Conservation (phyloP, 108 stramenopile genomes). For the Discostella pseudostelligera region DNA sequence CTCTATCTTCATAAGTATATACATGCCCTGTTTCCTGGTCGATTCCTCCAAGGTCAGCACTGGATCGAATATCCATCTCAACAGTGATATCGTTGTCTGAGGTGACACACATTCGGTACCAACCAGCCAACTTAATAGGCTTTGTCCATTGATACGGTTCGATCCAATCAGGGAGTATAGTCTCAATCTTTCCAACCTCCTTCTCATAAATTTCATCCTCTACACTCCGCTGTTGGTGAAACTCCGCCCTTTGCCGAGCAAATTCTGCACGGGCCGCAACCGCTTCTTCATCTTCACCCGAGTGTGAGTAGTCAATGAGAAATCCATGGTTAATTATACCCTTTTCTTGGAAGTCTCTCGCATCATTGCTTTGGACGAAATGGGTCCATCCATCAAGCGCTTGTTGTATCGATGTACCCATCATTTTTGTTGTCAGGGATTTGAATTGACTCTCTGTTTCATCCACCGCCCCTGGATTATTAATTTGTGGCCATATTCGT, state of each 20-base stretch:
- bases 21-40: conserved; percentile 62
- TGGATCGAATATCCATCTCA: conserved; percentile 70
- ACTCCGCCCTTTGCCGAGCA: conserved; percentile 6
- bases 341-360: background rate
- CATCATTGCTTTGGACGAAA: background rate
- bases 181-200: background rate
- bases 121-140: conserved; percentile 45
- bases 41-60: conserved; percentile 59
- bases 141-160: conserved; percentile 29
- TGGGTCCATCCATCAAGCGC: conserved; percentile 2
- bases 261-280: conserved; percentile 15
- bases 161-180: conserved; percentile 9
- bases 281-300: conserved; percentile 28
- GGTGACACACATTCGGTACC: conserved; percentile 72
- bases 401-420: conserved; percentile 12
- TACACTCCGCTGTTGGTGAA: background rate
- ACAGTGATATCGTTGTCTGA: conserved; percentile 47
- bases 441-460: background rate
- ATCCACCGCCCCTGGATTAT: background rate
- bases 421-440: background rate
- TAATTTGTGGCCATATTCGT: background rate
- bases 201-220: conserved; percentile 17
- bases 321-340: conserved; percentile 16
- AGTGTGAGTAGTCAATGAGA: conserved; percentile 17
- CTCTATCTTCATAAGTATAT: conserved; percentile 52